Conservation (phyloP, 148 eudicot genomes). For the Vaccinium darrowii region DNA sequence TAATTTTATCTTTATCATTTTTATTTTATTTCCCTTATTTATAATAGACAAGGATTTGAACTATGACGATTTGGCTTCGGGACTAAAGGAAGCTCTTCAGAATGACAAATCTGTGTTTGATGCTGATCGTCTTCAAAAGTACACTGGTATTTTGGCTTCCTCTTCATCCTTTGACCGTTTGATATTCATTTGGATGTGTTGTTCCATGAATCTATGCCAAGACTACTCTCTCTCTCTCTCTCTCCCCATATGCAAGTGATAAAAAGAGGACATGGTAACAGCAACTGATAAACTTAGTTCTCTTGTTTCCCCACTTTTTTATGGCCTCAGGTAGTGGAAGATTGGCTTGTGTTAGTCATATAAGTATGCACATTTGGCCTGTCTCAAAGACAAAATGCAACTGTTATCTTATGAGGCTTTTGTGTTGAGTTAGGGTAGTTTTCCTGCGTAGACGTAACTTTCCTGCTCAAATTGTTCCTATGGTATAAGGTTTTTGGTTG, state of each 20-base stretch:
- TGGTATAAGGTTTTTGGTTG: conserved; percentile 4
- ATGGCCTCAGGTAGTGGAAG: not conserved
- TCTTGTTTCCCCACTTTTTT: not conserved
- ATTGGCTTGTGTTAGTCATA: not conserved
- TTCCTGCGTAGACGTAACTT: not conserved
- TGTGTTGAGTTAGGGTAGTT: not conserved
- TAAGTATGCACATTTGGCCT: not conserved
- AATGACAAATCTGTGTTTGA: conserved; percentile 75
- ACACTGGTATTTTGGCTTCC: conserved; percentile 15
- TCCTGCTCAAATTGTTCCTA: conserved; percentile 9
- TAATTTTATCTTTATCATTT: conserved; percentile 6
- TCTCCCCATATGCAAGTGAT: not conserved
- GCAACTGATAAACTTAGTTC: not conserved
- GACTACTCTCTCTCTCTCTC: not conserved
- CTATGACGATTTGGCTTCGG: conserved; percentile 75
- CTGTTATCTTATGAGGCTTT: not conserved
- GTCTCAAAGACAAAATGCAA: not conserved
- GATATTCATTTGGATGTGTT: conserved; percentile 12
- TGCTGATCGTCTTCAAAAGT: conserved; percentile 44
- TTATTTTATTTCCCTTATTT: conserved; percentile 2
- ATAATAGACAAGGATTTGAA: conserved; percentile 65
- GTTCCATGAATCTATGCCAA: not conserved
- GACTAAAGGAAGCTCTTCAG: conserved; percentile 67
- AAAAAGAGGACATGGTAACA: not conserved
- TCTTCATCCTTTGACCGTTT: not conserved